phyloP scores from a whole-genome alignment of 768 basidiomycete species.

The Lentinula edodes region DNA sequence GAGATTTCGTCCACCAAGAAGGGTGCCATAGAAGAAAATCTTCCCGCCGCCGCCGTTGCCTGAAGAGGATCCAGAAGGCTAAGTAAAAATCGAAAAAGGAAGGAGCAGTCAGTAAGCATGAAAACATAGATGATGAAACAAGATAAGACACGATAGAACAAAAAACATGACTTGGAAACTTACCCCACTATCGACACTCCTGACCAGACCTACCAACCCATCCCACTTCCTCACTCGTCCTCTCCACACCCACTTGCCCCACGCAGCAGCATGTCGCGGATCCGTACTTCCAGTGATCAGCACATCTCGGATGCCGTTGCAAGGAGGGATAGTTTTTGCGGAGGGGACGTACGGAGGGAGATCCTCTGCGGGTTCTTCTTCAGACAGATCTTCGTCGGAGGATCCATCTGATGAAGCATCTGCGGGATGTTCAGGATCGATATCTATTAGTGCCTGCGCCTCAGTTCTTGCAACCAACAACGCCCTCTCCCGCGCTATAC shows the following conservation, averaged over 20 bases:
- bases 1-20: constrained; percentile 58
- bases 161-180: too few relatives aligned
- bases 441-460: too few relatives aligned
- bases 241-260: constrained; percentile 28
- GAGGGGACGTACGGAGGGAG: constrained; percentile 5
- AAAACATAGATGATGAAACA: too few relatives aligned
- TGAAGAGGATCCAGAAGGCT: not conserved
- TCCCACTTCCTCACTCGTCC: constrained; percentile 33
- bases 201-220: constrained; percentile 20
- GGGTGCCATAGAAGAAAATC: constrained; percentile 63
- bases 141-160: too few relatives aligned
- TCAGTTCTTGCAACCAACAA: not conserved
- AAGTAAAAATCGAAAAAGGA: not conserved
- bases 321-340: constrained; percentile 11
- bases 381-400: not conserved
- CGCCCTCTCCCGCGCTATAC: constrained; percentile 2
- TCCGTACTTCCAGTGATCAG: constrained; percentile 47
- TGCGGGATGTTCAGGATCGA: too few relatives aligned
- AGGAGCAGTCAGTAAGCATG: not conserved
- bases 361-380: not conserved
- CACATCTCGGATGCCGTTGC: constrained; percentile 40
- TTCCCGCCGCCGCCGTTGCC: constrained; percentile 14
- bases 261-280: constrained; percentile 26
- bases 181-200: not conserved
- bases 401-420: not conserved